Evolutionary conservation across 208 protist genomes (phyloP), one percentile per base, ranked within the genome.

Genomic region (Leishmania arabica): DNA sequence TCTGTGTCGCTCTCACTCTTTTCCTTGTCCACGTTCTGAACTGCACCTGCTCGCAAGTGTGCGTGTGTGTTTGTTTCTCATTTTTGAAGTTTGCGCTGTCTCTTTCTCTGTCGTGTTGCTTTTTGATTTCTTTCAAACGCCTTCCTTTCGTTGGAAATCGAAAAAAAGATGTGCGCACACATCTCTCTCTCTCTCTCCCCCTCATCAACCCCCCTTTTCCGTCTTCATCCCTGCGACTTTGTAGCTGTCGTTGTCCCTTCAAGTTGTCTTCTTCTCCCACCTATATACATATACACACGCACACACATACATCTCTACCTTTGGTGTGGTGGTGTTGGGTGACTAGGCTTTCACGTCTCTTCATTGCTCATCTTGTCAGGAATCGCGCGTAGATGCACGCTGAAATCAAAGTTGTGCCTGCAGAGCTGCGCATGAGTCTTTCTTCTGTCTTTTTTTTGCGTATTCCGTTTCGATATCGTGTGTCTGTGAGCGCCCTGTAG

Each of bases 61-160:
- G 51, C 17, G 51, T 19, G 51, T 21, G 51, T 54, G 51, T 9
- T 24, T 62, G 56, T n/a, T 2, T n/a, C 56, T 13, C 56, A 8
- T 62, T n/a, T 62, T n/a, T 31, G 1, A 40, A 42, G 31, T 8
- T 42, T 42, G 1, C 65, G 17, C n/a, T 42, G 6, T 19, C 31
- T 42, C 37, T 42, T 45, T 27, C 31, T 47, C 37, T 70, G 6
- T 7, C 37, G 19, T 45, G 0, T n/a, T 27, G 4, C 37, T n/a
- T 70, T 27, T 2, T 13, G 9, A 19, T 66, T 66, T 27, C 31
- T 70, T 9, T 70, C 65, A 8, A 34, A 27, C 17, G n/a, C 37
- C 40, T 70, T 70, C 4, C n/a, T 68, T 69, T 69, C 2, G 62
- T 27, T 70, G 65, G 65, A 70, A 68, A 68, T 21, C n/a, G 45